These are phyloP conservation scores for Bacidia rubella DNA, from an alignment of 495 filamentous ascomycete genomes.

Conservation along the genomic window DNA sequence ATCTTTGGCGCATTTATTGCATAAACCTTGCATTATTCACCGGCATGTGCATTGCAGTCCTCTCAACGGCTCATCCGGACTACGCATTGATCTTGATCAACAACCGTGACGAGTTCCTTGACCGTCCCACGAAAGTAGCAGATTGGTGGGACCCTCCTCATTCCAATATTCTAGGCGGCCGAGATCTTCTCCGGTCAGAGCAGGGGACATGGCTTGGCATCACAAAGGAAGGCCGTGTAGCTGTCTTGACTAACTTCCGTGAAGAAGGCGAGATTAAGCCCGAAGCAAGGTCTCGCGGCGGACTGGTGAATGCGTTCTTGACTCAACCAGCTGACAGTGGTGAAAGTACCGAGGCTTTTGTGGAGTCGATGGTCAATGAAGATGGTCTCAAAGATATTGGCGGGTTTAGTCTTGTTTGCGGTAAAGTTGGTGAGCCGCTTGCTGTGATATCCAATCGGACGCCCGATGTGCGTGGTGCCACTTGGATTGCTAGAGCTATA, in stretches of 20 bases:
- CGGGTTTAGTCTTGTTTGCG: conserved; percentile 86
- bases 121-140: conserved; percentile 69
- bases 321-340: conserved; percentile 24
- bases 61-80: conserved; percentile 79
- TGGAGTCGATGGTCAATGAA: conserved; percentile 49
- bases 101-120: conserved; percentile 92
- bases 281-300: conserved; percentile 59
- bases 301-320: conserved; percentile 82
- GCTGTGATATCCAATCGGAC: conserved; percentile 85
- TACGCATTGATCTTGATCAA: conserved; percentile 83
- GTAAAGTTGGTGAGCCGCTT: conserved; percentile 60
- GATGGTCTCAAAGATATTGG: conserved; percentile 64
- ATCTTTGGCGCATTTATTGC: neutral
- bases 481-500: conserved; percentile 53
- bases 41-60: conserved; percentile 82
- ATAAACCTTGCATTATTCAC: neutral
- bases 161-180: conserved; percentile 49
- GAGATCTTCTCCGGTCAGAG: conserved; percentile 50
- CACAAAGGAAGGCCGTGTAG: conserved; percentile 69
- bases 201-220: conserved; percentile 92
- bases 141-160: conserved; percentile 66
- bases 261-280: conserved; percentile 50
- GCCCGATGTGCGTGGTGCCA: conserved; percentile 45
- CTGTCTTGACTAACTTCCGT: conserved; percentile 88
- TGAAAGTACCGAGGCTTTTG: conserved; percentile 46